Conservation (phyloP, 2,329 filamentous ascomycete species). For the Microcera coccophila region DNA sequence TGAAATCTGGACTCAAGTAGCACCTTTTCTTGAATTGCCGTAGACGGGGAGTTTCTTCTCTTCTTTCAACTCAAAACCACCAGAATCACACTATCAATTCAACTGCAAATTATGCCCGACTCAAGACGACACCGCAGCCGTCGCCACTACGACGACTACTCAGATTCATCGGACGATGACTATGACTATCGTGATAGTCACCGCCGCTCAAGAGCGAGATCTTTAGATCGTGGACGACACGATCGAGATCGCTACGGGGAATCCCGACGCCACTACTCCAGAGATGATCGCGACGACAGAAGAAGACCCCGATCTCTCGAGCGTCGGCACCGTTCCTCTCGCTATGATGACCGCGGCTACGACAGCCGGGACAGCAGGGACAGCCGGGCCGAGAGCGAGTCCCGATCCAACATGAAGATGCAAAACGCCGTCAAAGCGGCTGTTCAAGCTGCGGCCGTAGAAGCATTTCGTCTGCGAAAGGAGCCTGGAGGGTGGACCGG, state of each 20-base stretch:
- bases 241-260: neutral
- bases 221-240: neutral
- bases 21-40: no score
- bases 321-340: neutral
- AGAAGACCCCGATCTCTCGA: neutral
- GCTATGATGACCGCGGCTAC: neutral
- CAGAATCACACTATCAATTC: neutral
- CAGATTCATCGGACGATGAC: neutral
- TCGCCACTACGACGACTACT: neutral
- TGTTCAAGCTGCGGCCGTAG: conserved; percentile 37
- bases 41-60: no score
- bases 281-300: neutral
- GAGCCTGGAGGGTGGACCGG: conserved; percentile 38
- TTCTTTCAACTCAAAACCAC: neutral
- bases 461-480: conserved; percentile 36
- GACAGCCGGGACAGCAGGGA: neutral
- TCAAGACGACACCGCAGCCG: neutral
- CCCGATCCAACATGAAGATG: conserved; percentile 2
- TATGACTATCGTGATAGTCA: neutral
- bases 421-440: conserved; percentile 22
- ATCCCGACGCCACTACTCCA: neutral
- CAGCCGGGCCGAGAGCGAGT: neutral
- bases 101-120: neutral
- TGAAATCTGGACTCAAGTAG: no score
- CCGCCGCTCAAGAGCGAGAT: neutral